phyloP scores from a whole-genome alignment of 2,329 filamentous ascomycete species.

The Lachnellula arida region DNA sequence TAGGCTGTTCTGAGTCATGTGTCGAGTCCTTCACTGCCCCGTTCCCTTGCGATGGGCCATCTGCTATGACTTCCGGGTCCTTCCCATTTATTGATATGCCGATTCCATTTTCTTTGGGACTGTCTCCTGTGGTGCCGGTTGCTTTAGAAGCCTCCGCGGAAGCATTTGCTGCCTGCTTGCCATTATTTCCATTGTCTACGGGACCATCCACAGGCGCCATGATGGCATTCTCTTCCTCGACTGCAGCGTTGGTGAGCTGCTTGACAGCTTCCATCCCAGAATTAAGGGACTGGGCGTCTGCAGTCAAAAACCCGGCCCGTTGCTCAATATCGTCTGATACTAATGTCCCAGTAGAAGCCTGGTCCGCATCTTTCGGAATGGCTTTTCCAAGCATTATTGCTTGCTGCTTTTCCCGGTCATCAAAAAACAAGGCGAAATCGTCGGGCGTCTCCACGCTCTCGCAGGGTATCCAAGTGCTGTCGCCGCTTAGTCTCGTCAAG shows the following conservation, averaged over 20 bases:
- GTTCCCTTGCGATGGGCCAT: not conserved
- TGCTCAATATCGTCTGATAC: constrained; percentile 20
- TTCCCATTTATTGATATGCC: not conserved
- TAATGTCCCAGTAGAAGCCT: constrained; percentile 24
- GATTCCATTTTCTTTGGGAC: not conserved
- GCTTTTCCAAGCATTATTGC: constrained; percentile 18
- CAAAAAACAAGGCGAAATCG: constrained; percentile 48
- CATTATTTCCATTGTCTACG: not conserved
- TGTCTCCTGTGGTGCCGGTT: not conserved
- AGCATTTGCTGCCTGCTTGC: not conserved
- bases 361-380: constrained; percentile 21
- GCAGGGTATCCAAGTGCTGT: constrained; percentile 64
- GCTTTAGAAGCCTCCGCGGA: not conserved
- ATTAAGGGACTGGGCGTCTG: constrained; percentile 9
- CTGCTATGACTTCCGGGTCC: not conserved
- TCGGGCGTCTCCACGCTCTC: constrained; percentile 51
- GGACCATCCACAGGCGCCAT: not conserved
- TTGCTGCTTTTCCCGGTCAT: constrained; percentile 25
- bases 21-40: constrained; percentile 6
- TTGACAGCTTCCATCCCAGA: constrained; percentile 4
- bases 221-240: not conserved
- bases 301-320: constrained; percentile 8
- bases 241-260: not conserved
- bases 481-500: constrained; percentile 68
- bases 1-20: not conserved